Evolutionary conservation across 2,329 filamentous ascomycete species (phyloP), one percentile per base, ranked within the genome.

Genomic region (Esteya vermicola): DNA sequence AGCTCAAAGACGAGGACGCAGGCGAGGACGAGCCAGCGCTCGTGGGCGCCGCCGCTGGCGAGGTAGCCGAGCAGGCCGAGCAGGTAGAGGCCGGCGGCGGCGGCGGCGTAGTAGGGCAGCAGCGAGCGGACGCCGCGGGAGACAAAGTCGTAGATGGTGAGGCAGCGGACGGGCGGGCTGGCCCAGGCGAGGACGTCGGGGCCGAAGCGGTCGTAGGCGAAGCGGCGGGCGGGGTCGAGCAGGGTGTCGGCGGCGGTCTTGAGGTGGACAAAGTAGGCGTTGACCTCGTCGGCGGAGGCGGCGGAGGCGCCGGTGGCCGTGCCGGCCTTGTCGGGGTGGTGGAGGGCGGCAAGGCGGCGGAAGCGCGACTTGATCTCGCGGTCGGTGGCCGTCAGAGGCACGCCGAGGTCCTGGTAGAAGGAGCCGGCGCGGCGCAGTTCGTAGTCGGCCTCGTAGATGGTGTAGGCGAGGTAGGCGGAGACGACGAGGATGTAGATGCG

Each of bases 151-250:
- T 71, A 70, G 41, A 83, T 62, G 0, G 81, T 84, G 39, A 68
- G 62, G 59, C 76, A 81, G 47, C 72, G 66, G 20, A 18, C 25
- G 16, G 21, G 21, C 9, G 33, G 13, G 33, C n/a, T 6, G 21
- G 70, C 63, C 79, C 80, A 89, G 9, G 57, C 55, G 12, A 80
- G 57, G 18, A 88, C 68, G 22, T 75, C 74, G 1, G 84, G 79
- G 0, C 88, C 88, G 56, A 94, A 86, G 36, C 85, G 77, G 55
- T 94, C 85, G 60, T 95, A 95, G 8, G 85, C 86, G 56, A 91
- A 93, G 41, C 85, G 72, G 52, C 73, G 78, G 1, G 75, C 77
- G 3, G 82, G 75, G 53, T 91, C 77, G n/a, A 75, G 62, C 14
- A 95, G 72, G 1, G 80, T 84, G 52, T 96, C 91, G 52, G 85